Conservation (phyloP, 139 green algal genomes). For the Volvox africanus region DNA sequence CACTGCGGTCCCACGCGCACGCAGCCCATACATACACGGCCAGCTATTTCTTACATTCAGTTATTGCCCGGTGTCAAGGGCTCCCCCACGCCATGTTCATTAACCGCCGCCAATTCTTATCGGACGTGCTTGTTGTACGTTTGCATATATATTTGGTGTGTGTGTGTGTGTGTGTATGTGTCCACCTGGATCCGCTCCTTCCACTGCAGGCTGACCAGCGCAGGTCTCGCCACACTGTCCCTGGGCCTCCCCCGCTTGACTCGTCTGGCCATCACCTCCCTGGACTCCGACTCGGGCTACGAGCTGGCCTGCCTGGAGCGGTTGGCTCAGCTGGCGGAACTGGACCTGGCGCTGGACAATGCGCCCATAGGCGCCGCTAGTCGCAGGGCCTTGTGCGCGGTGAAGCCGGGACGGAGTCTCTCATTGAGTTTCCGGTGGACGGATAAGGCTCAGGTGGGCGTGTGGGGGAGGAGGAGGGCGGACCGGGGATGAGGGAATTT, state of each 20-base stretch:
- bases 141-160: too few species aligned
- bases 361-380: not conserved
- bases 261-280: slow-evolving; percentile 42
- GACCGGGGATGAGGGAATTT: not conserved
- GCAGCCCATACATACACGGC: too few species aligned
- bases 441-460: slow-evolving; percentile 35
- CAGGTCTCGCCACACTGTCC: slow-evolving; percentile 32
- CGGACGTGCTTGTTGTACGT: too few species aligned
- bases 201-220: slow-evolving; percentile 38
- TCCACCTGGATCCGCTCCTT: too few species aligned
- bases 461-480: not conserved
- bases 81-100: too few species aligned
- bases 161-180: too few species aligned
- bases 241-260: slow-evolving; percentile 21
- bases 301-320: slow-evolving; percentile 46
- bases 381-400: slow-evolving; percentile 27
- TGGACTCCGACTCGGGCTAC: slow-evolving; percentile 45
- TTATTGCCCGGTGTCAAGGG: too few species aligned
- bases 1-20: too few species aligned
- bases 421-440: slow-evolving; percentile 34
- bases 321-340: slow-evolving; percentile 15
- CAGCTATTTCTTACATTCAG: too few species aligned
- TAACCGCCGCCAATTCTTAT: too few species aligned
- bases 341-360: slow-evolving; percentile 42
- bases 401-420: slow-evolving; percentile 17